Evolutionary conservation across 1,284 basidiomycete genomes (phyloP), one percentile per base, ranked within the genome.

Genomic region (Ganoderma lucidum): DNA sequence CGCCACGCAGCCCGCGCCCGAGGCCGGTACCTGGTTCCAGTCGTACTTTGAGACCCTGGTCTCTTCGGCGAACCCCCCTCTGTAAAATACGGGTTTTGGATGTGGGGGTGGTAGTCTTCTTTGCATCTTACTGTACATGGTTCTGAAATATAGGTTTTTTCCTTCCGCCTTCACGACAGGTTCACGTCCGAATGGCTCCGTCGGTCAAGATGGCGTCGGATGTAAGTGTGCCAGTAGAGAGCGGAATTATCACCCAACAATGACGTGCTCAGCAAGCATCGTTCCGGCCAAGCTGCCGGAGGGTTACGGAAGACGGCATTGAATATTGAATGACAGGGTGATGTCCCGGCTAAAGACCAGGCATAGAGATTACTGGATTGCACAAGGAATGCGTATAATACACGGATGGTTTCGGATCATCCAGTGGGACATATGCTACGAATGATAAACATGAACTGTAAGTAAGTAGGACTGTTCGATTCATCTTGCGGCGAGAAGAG

Each of bases 1-100:
- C 76, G 87, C 88, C 68, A 76, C 80, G 39, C 80, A 84, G 71
- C 87, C 87, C 69, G 86, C 88, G 35, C 88, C 88, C 39, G 86
- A 90, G 78, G 88, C 88, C 65, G 88, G 88, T 53, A 84, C 84
- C 58, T 91, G 88, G 87, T 90, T 90, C 88, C 86, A 89, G 83
- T 77, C 82, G 30, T 90, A 87, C 83, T 90, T 90, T 79, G 78
- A 83, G 78, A 83, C 81, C 37, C 79, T 90, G 65, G 86, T 90
- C 64, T 79, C 77, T 67, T 82, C 83, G 66, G 88, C 89, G 66
- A 88, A 83, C 81, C 88, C 88, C 6, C 67, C 88, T 53, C 80
- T 89, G 56, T 88, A 83, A 82, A 48, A 62, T 56, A 23, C 37
- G 42, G 45, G 19, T 17, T 41, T 23, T 15, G 61, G 28, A 55